Base-by-base conservation (phyloP, 164 flowering plant genomes). In the Taxillus chinensis region DNA sequence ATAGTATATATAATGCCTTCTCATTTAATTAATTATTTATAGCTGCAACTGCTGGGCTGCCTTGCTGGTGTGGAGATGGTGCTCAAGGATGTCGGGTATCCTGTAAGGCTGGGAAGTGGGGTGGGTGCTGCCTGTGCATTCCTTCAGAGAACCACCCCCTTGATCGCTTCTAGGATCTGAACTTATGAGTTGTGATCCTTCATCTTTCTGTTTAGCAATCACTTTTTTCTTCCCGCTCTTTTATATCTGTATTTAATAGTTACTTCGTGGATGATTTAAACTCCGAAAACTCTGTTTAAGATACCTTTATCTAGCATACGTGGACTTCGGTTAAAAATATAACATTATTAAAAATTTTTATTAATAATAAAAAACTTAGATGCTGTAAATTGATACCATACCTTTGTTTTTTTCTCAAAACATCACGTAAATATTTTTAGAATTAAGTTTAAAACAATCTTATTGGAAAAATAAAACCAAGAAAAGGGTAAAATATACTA, bases 51-150 rank as follows among this genome's bases (percentile, higher is more conserved):
- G 75, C 58, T 89, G 80, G 98, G 98, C 3, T 89, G 96, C 70
- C 83, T 92, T 66, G 89, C 89, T 68, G 96, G 95, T 5, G 98
- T 92, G 72, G 98, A 92, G 80, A 92, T 92, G 96, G 77, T 90
- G 60, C 92, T 87, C 6, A 89, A 84, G 68, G 98, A 92, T 60
- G 92, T 87, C 4, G 96, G 98, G 1, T 92, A 87, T 77, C 95
- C 98, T 7, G 84, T 92, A 8, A 80, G 83, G 87, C 79, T 92
- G 9, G 98, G 96, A 56, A 89, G 92, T 62, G 98, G 96, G 39
- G 90, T 89, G 43, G 96, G 80, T 39, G 98, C 98, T 45, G 96
- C 96, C 7, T 62, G 72, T 70, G 86, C 96, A 48, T 92, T 75
- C 72, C 70, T 92, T 67, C 92, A 82, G 74, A 90, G 85, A 78